A percentile compares a stretch with the other conserved stretches of the same genome.
Conservation (phyloP, 2,329 filamentous ascomycete species). For the Phialophora chinensis region DNA sequence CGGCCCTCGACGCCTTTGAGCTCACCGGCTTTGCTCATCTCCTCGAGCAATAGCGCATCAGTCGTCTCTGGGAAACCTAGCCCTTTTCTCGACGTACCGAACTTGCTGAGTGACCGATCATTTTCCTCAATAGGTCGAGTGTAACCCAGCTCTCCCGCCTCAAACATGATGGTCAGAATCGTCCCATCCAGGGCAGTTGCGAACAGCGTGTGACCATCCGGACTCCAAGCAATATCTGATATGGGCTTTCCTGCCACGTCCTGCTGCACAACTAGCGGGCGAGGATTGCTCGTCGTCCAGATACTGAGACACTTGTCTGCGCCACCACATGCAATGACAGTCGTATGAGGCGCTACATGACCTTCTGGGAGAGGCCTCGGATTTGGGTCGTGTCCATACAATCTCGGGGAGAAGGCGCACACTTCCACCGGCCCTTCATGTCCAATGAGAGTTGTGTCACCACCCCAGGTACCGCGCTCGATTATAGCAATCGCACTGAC, state of each 20-base stretch:
- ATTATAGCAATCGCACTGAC: constrained; percentile 98
- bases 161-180: constrained; percentile 81
- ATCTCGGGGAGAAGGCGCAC: constrained; percentile 90
- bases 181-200: constrained; percentile 88
- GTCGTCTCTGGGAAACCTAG: constrained; percentile 93
- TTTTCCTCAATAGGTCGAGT: constrained; percentile 86
- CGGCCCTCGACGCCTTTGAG: constrained; percentile 86
- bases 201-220: constrained; percentile 85
- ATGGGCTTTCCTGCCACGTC: constrained; percentile 90
- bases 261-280: constrained; percentile 87
- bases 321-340: constrained; percentile 93
- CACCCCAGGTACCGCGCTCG: constrained; percentile 88
- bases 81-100: constrained; percentile 83
- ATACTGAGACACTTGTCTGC: constrained; percentile 96
- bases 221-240: constrained; percentile 91
- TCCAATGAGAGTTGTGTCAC: constrained; percentile 95
- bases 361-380: constrained; percentile 55
- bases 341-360: constrained; percentile 66
- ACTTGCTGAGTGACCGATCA: constrained; percentile 90
- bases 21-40: constrained; percentile 89
- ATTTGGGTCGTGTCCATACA: constrained; percentile 77
- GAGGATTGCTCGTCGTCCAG: constrained; percentile 95
- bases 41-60: constrained; percentile 84
- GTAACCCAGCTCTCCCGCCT: constrained; percentile 86
- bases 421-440: constrained; percentile 98